These are phyloP conservation scores for Eremochloa ophiuroides DNA, from an alignment of 176 grass and related monocot species.

Conservation along the genomic window DNA sequence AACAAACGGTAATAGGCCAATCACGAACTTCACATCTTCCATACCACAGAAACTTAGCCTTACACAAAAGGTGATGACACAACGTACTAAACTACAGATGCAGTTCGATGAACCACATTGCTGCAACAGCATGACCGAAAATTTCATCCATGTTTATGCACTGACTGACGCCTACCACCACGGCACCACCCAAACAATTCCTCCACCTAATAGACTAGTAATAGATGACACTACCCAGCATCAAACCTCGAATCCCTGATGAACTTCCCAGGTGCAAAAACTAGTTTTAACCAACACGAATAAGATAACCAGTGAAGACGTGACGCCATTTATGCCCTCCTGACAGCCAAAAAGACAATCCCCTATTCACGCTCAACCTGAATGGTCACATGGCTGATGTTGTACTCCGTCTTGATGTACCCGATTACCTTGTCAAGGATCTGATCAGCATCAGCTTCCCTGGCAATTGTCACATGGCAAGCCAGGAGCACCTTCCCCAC, in stretches of 20 bases:
- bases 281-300: neutral
- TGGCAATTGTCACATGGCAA: slow-evolving; percentile 80
- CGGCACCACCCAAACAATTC: no score
- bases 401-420: slow-evolving; percentile 92
- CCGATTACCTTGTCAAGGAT: slow-evolving; percentile 84
- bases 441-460: slow-evolving; percentile 61
- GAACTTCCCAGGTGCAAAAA: neutral
- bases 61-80: slow-evolving; percentile 13
- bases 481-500: slow-evolving; percentile 92
- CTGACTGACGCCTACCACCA: neutral
- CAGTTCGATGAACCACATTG: neutral
- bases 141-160: slow-evolving; percentile 21
- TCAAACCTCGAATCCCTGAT: slow-evolving; percentile 13
- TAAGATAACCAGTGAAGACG: neutral
- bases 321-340: neutral
- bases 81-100: neutral
- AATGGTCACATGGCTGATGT: slow-evolving; percentile 98
- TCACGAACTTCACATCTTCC: neutral
- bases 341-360: neutral
- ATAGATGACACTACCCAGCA: slow-evolving; percentile 22
- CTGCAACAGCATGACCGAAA: slow-evolving; percentile 11
- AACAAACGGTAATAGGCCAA: neutral
- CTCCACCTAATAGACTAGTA: slow-evolving; percentile 18
- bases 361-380: slow-evolving; percentile 81
- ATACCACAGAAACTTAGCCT: neutral